Base-by-base conservation (phyloP, 257 asterid species). In the Solanum bulbocastanum region DNA sequence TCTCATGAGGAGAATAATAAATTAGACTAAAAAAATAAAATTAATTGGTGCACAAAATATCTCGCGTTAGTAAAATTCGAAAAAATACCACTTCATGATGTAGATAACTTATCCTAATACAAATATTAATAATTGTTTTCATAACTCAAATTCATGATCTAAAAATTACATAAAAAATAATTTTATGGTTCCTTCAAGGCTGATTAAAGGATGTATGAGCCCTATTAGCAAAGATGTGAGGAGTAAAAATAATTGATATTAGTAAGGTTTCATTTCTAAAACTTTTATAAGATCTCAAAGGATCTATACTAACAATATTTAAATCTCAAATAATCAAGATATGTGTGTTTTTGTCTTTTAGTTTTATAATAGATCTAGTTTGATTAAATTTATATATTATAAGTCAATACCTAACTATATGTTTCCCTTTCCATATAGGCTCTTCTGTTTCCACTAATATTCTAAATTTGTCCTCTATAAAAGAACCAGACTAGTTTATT, bases 361-460 rank as follows among this genome's bases (percentile, higher is more conserved):
- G 81, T 85, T 32, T 65, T 18, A 85, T 66, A 37, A 83, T 83
- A 76, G 66, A 58, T 87, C 42, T 22, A 66, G 22, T 52, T 65
- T 60, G 25, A 39, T 78, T 86, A 20, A 23, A 65, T 23, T 46
- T 84, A 52, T 86, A 30, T 71, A 36, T 18, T 44, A 81, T 75
- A 87, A 87, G 89, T 84, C 84, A 83, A 49, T 89, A 89, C 87
- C 87, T 69, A 86, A 75, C 36, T 36, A 74, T 65, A 39, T 87
- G 49, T 74, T 85, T 8, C 65, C 74, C 85, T 35, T 56, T 74
- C 36, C 25, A 33, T 7, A 66, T 65, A 69, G 90, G 37, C 78
- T 49, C 14, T 35, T 73, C 39, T 86, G 88, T 62, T 68, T 85
- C 84, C 88, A 89, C 88, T 72, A 78, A 66, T 66, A 85, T 27